phyloP scores from a whole-genome alignment of 148 eudicot species.

The Vaccinium corymbosum region DNA sequence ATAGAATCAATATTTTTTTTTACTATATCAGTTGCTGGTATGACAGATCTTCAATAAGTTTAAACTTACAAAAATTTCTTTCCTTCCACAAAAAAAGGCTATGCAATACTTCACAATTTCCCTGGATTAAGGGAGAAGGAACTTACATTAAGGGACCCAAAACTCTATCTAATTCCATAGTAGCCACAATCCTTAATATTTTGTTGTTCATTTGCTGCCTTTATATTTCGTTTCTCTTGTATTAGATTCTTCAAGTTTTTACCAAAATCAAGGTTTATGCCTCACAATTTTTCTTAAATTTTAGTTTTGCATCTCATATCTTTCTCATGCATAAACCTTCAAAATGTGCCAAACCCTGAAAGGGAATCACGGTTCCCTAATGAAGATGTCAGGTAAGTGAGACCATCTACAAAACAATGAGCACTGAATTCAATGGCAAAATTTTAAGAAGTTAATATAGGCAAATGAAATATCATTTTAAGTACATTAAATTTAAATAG shows the following conservation, averaged over 20 bases:
- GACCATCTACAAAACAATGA: background rate
- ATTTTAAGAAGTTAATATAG: background rate
- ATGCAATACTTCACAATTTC: too few species aligned
- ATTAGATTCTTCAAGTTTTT: too few species aligned
- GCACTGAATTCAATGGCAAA: background rate
- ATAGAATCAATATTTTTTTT: background rate
- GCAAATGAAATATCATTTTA: background rate
- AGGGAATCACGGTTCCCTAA: background rate
- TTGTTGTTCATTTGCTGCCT: too few species aligned
- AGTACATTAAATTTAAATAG: background rate
- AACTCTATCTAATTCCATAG: too few species aligned
- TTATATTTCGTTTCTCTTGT: too few species aligned
- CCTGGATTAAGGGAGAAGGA: too few species aligned
- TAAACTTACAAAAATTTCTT: background rate
- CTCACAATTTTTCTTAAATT: background rate
- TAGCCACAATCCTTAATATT: too few species aligned
- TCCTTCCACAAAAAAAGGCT: background rate
- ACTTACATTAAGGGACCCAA: too few species aligned
- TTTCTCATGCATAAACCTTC: background rate
- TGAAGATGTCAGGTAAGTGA: background rate
- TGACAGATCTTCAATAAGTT: background rate
- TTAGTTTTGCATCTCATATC: background rate
- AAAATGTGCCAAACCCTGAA: background rate
- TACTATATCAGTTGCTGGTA: too few species aligned
- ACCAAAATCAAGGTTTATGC: background rate